Conservation (phyloP, 768 basidiomycete genomes). For the Pholiota molesta region DNA sequence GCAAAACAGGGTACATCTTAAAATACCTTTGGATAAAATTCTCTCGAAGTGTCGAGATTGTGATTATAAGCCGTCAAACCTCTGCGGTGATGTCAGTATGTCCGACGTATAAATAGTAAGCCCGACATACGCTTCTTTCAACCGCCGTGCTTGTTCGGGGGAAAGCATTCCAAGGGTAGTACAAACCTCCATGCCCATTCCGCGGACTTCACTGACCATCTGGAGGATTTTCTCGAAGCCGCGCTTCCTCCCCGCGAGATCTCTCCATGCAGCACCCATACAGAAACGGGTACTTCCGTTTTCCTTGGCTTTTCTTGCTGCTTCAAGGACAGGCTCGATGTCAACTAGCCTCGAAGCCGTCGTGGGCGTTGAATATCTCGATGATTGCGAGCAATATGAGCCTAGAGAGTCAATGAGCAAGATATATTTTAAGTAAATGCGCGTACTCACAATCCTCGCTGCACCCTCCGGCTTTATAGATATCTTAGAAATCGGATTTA, state of each 20-base stretch:
- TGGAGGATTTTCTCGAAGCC: slow-evolving; percentile 91
- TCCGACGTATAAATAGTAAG: slow-evolving; percentile 3
- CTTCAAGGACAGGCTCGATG: slow-evolving; percentile 89
- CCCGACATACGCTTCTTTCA: slow-evolving; percentile 87
- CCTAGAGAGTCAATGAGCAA: slow-evolving; percentile 43
- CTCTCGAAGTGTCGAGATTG: slow-evolving; percentile 96
- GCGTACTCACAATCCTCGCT: slow-evolving; percentile 83
- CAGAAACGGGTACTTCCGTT: slow-evolving; percentile 98
- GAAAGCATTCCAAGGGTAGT: slow-evolving; percentile 97
- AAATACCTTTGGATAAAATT: slow-evolving; percentile 88
- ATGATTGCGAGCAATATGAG: slow-evolving; percentile 98
- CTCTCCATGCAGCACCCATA: slow-evolving; percentile 99
- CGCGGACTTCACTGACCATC: slow-evolving; percentile 90
- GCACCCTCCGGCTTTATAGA: slow-evolving; percentile 82
- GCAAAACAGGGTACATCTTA: background rate
- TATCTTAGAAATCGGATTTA: slow-evolving; percentile 25
- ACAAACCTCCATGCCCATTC: slow-evolving; percentile 99
- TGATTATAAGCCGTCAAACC: slow-evolving; percentile 98
- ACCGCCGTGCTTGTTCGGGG: slow-evolving; percentile 86
- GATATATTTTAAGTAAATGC: background rate
- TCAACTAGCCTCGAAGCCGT: slow-evolving; percentile 87
- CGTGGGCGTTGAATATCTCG: slow-evolving; percentile 88
- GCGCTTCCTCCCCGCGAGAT: slow-evolving; percentile 88
- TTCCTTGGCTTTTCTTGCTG: slow-evolving; percentile 90
- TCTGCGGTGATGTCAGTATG: slow-evolving; percentile 37